These are phyloP conservation scores for Funneliformis mosseae DNA, from an alignment of 192 early-diverging fungal genomes.

Conservation along the genomic window DNA sequence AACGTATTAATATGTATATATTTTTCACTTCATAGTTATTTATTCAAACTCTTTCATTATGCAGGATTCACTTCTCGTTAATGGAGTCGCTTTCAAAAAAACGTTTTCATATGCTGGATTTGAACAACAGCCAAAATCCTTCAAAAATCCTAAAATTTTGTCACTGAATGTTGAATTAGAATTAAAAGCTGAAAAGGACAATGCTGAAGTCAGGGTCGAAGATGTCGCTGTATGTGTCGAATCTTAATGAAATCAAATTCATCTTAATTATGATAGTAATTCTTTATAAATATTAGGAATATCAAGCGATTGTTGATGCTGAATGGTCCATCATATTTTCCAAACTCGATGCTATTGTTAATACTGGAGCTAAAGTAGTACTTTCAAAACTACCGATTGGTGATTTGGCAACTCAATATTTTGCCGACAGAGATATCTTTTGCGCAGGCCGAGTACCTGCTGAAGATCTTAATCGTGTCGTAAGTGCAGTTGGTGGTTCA, in stretches of 20 bases:
- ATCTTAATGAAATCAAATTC: not conserved
- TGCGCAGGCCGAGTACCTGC: conserved; percentile 96
- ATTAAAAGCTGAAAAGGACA: conserved; percentile 98
- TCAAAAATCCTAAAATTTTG: conserved; percentile 87
- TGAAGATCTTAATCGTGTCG: conserved; percentile 91
- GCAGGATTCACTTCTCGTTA: conserved; percentile 87
- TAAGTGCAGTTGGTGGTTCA: conserved; percentile 92
- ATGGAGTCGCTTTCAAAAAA: conserved; percentile 99
- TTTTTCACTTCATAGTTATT: not conserved
- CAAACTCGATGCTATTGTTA: conserved; percentile 94
- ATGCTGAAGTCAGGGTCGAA: conserved; percentile 97
- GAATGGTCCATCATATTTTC: conserved; percentile 99
- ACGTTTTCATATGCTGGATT: conserved; percentile 99
- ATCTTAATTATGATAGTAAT: not conserved
- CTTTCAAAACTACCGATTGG: conserved; percentile 97
- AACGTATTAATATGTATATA: not conserved
- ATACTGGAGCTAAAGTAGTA: conserved; percentile 96
- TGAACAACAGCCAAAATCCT: conserved; percentile 98
- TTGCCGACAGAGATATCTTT: conserved; percentile 99
- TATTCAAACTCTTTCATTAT: not conserved
- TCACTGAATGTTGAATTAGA: conserved; percentile 97
- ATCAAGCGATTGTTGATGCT: conserved; percentile 99
- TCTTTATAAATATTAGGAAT: conserved; percentile 63
- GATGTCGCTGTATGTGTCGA: conserved; percentile 62
- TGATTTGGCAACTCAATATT: conserved; percentile 99